These are phyloP conservation scores for Neurospora sp. DNA, from an alignment of 495 filamentous ascomycete genomes.

Conservation along the genomic window DNA sequence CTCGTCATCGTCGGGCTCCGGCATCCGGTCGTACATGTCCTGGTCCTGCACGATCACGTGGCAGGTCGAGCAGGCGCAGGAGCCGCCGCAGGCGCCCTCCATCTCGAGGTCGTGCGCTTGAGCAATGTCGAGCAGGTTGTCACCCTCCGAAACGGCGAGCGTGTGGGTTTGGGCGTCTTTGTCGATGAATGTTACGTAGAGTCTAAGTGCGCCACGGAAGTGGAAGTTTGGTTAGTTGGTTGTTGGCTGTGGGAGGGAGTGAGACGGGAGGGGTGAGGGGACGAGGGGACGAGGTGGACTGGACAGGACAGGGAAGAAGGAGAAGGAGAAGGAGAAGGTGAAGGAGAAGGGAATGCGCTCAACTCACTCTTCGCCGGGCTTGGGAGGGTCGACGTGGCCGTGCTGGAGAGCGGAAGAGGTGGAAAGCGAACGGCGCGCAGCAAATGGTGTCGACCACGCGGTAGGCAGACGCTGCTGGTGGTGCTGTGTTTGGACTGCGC, in stretches of 20 bases:
- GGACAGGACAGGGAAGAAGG: background rate
- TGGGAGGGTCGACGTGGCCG: slow-evolving; percentile 73
- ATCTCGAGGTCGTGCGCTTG: slow-evolving; percentile 94
- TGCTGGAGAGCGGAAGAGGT: slow-evolving; percentile 50
- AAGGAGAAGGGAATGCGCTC: background rate
- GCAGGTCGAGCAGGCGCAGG: slow-evolving; percentile 94
- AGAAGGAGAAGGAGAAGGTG: background rate
- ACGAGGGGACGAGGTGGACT: background rate
- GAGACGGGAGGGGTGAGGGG: background rate
- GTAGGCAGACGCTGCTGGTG: background rate
- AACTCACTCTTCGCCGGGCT: slow-evolving; percentile 83
- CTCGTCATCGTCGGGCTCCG: slow-evolving; percentile 91
- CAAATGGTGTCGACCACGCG: background rate
- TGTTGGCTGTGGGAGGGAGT: too few relatives aligned
- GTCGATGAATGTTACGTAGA: slow-evolving; percentile 86
- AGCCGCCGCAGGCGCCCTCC: slow-evolving; percentile 96
- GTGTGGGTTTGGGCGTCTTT: slow-evolving; percentile 73
- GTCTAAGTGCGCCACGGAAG: slow-evolving; percentile 34
- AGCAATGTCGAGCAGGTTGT: slow-evolving; percentile 90
- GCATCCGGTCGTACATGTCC: slow-evolving; percentile 80
- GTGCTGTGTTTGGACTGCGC: background rate
- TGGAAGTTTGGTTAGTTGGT: background rate
- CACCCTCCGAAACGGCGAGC: slow-evolving; percentile 71
- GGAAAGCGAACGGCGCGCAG: slow-evolving; percentile 43
- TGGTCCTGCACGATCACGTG: slow-evolving; percentile 86